phyloP scores from a whole-genome alignment of 352 stramenopile species.

The Phytophthora foliorum region DNA sequence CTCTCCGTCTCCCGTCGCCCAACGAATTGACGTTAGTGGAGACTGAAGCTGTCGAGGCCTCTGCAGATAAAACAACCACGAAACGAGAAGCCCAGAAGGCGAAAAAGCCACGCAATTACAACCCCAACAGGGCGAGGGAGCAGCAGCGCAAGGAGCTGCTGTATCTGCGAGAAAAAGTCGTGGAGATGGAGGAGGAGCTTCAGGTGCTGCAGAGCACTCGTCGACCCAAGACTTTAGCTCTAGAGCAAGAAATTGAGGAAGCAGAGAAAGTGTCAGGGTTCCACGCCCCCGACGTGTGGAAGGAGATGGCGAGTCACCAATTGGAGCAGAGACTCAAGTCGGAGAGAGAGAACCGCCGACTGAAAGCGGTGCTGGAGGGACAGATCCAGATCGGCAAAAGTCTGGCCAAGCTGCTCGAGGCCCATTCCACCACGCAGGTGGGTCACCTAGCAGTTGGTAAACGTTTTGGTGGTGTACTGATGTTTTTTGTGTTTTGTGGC shows the following conservation, averaged over 20 bases:
- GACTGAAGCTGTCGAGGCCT: neutral
- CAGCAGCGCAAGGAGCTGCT: slow-evolving; percentile 50
- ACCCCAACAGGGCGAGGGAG: slow-evolving; percentile 50
- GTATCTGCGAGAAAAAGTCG: slow-evolving; percentile 54
- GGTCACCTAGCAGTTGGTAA: neutral
- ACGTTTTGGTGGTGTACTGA: neutral
- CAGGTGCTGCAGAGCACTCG: slow-evolving; percentile 33
- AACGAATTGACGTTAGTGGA: slow-evolving; percentile 23
- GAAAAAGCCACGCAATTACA: slow-evolving; percentile 42
- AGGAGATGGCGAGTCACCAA: slow-evolving; percentile 52
- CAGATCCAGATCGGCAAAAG: slow-evolving; percentile 73
- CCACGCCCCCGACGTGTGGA: slow-evolving; percentile 41
- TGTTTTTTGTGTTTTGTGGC: slow-evolving; percentile 2
- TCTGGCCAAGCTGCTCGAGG: slow-evolving; percentile 55
- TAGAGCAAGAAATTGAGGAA: neutral
- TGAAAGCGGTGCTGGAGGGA: slow-evolving; percentile 62
- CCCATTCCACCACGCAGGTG: slow-evolving; percentile 38
- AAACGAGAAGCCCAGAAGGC: slow-evolving; percentile 21
- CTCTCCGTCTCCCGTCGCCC: slow-evolving; percentile 21
- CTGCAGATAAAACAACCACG: neutral
- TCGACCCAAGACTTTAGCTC: neutral
- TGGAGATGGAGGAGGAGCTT: slow-evolving; percentile 53
- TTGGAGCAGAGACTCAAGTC: slow-evolving; percentile 54
- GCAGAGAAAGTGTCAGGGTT: neutral
- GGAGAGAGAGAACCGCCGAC: slow-evolving; percentile 64